phyloP scores from a whole-genome alignment of 2,329 filamentous ascomycete genomes.

The Clarireedia paspali region DNA sequence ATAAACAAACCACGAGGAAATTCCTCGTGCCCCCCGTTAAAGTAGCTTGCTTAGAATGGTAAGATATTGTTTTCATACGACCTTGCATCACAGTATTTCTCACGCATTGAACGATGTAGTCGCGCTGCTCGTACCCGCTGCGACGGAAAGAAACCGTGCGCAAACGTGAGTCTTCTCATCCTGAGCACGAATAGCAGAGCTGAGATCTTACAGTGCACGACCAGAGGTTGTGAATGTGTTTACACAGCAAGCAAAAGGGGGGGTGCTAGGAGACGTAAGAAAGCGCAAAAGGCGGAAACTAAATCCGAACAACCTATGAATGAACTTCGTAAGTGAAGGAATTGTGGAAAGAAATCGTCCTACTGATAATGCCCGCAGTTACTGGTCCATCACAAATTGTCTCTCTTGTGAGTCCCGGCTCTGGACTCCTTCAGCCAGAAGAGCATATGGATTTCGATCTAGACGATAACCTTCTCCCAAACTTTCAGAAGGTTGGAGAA shows the following conservation, averaged over 20 bases:
- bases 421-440: slow-evolving; percentile 4
- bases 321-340: slow-evolving; percentile 3
- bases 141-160: slow-evolving; percentile 38
- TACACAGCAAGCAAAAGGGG: slow-evolving; percentile 27
- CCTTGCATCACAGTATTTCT: background rate
- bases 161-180: slow-evolving; percentile 31
- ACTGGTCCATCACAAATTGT: slow-evolving; percentile 3
- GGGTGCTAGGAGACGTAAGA: slow-evolving; percentile 23
- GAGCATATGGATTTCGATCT: background rate
- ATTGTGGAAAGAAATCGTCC: too few species aligned
- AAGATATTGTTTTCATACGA: background rate
- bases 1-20: background rate
- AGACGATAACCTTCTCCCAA: background rate
- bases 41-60: background rate
- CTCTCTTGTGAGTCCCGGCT: slow-evolving; percentile 1
- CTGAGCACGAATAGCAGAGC: background rate
- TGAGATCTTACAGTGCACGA: slow-evolving; percentile 18
- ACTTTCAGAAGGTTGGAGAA: background rate
- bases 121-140: slow-evolving; percentile 40
- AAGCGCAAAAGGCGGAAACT: background rate
- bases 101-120: slow-evolving; percentile 22
- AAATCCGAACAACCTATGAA: background rate
- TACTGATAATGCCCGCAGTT: background rate
- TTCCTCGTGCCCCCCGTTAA: background rate
- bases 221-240: slow-evolving; percentile 24